Evolutionary conservation across 2,329 filamentous ascomycete species (phyloP), one percentile per base, ranked within the genome.

Genomic region (Triangularia setosa): DNA sequence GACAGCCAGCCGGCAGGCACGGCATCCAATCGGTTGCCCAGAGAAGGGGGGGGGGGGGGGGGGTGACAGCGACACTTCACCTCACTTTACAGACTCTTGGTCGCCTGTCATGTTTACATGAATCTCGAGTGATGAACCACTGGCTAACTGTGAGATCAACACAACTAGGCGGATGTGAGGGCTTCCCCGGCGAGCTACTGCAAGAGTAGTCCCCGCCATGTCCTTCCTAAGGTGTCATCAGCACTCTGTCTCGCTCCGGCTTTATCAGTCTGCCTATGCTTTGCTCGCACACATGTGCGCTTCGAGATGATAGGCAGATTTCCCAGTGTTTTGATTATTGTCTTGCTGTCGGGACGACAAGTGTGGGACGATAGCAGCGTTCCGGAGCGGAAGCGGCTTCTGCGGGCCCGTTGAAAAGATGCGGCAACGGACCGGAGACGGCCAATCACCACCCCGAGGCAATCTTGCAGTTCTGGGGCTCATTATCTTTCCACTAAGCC

Each of bases 371-470:
- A 24, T 27, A 18, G 23, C 64, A 48, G 40, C 40, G 40, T 48
- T 55, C 23, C 52, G 52, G 52, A 55, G 12, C 64, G 58, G 55
- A 68, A 63, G 62, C 55, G 60, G 63, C 64, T 55, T 64, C 28
- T 21, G 62, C 53, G 40, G 62, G 27, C 40, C 64, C 28, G 64
- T 64, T 48, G 61, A 54, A 23, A n/a, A 35, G 60, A 63, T 64
- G 58, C 58, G 62, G 53, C 55, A 52, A 56, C 57, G 44, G 28
- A 58, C 44, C 33, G 18, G 24, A 62, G 16, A 25, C 60, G 55
- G 40, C 67, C 66, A 70, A 70, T 69, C 69, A 65, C 44, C 58
- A 24, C 52, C 18, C 4, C 25, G 63, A 65, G 68, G 64, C 67
- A 35, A 55, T 65, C 54, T 40, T 16, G 23, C 23, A 27, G 52